Base-by-base conservation (phyloP, 2,329 filamentous ascomycete genomes). In the Colletotrichum neosansevieriae region DNA sequence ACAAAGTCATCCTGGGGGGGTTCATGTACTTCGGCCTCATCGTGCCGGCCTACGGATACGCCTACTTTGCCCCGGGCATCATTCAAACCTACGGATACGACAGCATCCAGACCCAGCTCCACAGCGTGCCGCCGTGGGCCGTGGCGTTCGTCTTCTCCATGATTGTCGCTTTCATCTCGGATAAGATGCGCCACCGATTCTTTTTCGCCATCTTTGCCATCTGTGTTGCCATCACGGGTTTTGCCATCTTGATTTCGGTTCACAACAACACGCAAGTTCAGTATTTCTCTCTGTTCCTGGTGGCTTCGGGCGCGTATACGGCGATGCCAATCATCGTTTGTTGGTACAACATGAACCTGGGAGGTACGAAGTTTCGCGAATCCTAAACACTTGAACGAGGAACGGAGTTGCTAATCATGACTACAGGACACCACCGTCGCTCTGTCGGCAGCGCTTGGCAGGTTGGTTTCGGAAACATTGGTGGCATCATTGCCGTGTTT, bases 241-340 rank as follows among this genome's bases (percentile, higher is more conserved):
- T 97, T 72, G 88, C 82, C 3, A 92, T 95, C 69, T 85, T 97
- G 7, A 81, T 97, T 56, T 82, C 83, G 11, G 87, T 95, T 5
- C 91, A 95, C 77, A 80, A 92, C 75, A 87, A 93, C 76, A 82
- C 81, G 0, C 71, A 85, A 12, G 80, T 93, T 6, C 87, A 96
- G 77, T 98, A 97, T 74, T 91, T 84, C 0, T 92, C 91, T 0
- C 85, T 98, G 0, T 97, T 97, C 82, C 82, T 98, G 36, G 88
- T 97, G 57, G 91, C 92, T 2, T 90, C 90, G 81, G 93, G 93
- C 57, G 86, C 88, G 0, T 98, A 97, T 79, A 90, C 89, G 1
- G 93, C 94, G n/a, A 94, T 97, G 91, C 94, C 95, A 0, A 90
- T 97, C 34, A 88, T 94, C 49, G 87, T 94, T 7, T 94, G 91